phyloP scores from a whole-genome alignment of 139 green algal genomes.

The Astrephomene gubernaculifera region DNA sequence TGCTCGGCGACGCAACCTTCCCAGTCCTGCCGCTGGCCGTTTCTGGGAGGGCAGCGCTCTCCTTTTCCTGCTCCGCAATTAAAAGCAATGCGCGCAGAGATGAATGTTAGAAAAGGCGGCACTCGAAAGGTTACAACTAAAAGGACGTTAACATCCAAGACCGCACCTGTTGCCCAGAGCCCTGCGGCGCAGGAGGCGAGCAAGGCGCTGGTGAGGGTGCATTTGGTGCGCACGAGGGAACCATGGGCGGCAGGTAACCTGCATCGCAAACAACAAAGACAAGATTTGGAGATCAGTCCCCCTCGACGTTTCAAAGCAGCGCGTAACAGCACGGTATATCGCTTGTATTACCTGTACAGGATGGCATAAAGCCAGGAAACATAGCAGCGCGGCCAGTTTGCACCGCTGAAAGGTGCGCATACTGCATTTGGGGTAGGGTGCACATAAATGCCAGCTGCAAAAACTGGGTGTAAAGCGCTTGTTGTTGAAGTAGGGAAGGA shows the following conservation, averaged over 20 bases:
- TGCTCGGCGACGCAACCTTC: slow-evolving; percentile 1
- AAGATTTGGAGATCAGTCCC: too few species aligned
- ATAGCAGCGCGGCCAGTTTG: background rate
- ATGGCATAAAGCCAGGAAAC: slow-evolving; percentile 25
- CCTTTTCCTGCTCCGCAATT: background rate
- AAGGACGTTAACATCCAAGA: background rate
- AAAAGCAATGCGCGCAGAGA: background rate
- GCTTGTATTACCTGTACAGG: slow-evolving; percentile 3
- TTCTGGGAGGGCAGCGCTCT: background rate
- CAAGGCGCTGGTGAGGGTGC: slow-evolving; percentile 13
- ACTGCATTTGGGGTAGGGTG: slow-evolving; percentile 1
- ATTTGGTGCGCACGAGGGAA: background rate
- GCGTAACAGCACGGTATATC: too few species aligned
- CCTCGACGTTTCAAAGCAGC: too few species aligned
- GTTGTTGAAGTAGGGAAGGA: slow-evolving; percentile 20
- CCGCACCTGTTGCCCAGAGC: background rate
- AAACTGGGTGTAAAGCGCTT: slow-evolving; percentile 10
- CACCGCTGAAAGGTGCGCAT: background rate
- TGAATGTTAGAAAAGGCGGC: too few species aligned
- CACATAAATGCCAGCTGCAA: slow-evolving; percentile 32
- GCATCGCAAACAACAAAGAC: background rate
- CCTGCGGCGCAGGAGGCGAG: background rate
- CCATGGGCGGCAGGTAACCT: slow-evolving; percentile 12
- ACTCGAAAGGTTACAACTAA: too few species aligned
- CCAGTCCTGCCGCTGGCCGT: background rate